Evolutionary conservation across 139 green algal species (phyloP).

Genomic region (Picochlorum sp.): DNA sequence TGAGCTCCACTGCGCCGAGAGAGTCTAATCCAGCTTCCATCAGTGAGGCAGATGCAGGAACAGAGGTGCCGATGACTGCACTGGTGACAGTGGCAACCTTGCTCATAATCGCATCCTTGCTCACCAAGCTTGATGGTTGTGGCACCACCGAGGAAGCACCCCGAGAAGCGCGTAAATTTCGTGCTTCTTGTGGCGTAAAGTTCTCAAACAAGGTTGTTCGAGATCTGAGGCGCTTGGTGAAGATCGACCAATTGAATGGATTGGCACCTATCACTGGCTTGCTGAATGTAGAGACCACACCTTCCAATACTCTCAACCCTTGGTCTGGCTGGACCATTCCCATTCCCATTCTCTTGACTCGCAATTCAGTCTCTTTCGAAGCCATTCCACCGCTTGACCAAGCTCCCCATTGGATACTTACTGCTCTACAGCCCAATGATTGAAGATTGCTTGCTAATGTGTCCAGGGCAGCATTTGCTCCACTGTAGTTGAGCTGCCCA

Average conservation of each 20-base stretch:
- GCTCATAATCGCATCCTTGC: constrained; percentile 14
- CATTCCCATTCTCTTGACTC: constrained; percentile 45
- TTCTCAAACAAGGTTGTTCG: constrained; percentile 21
- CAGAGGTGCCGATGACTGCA: constrained; percentile 16
- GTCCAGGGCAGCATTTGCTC: constrained; percentile 51
- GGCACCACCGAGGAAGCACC: neutral
- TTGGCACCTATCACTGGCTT: constrained; percentile 36
- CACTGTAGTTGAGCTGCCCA: constrained; percentile 49
- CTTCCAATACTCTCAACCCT: constrained; percentile 25
- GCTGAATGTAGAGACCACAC: neutral
- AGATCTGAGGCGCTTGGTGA: constrained; percentile 38
- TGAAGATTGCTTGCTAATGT: constrained; percentile 14
- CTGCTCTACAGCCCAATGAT: constrained; percentile 1
- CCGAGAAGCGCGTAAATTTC: too few relatives aligned
- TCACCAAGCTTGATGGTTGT: neutral
- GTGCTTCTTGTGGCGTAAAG: constrained; percentile 5
- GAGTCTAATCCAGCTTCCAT: constrained; percentile 57
- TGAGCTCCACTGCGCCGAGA: constrained; percentile 73
- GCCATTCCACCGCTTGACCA: constrained; percentile 39
- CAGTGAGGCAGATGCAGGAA: constrained; percentile 27
- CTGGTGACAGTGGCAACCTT: constrained; percentile 15
- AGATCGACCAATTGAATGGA: constrained; percentile 53
- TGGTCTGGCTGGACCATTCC: constrained; percentile 22
- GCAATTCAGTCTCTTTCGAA: constrained; percentile 19
- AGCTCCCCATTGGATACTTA: constrained; percentile 40